Conservation (phyloP, 129 eudicot species). For the Flaveria trinervia region DNA sequence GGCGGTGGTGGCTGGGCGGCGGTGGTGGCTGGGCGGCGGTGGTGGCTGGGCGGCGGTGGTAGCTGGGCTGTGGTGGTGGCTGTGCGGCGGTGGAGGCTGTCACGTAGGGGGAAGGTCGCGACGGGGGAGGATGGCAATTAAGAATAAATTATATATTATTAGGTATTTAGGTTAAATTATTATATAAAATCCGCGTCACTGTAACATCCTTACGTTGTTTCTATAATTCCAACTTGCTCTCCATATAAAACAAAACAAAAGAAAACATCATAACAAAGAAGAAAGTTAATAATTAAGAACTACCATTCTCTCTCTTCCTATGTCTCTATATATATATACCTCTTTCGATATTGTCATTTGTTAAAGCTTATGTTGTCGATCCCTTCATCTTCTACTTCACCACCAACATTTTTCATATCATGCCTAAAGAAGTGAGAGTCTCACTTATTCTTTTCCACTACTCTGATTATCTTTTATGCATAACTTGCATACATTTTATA, state of each 20-base stretch:
- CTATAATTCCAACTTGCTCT: conserved; percentile 45
- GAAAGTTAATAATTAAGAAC: background rate
- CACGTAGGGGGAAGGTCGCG: too few species aligned
- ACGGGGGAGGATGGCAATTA: too few species aligned
- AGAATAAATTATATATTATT: too few species aligned
- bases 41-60: too few species aligned
- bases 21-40: too few species aligned
- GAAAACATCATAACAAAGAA: background rate
- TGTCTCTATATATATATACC: conserved; percentile 32
- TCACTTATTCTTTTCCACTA: conserved; percentile 15
- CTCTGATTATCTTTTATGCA: background rate
- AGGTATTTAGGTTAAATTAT: too few species aligned
- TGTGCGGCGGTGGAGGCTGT: too few species aligned
- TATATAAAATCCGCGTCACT: too few species aligned
- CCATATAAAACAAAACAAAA: background rate
- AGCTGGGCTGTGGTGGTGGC: too few species aligned
- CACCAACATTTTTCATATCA: conserved; percentile 20
- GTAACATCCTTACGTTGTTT: conserved; percentile 22
- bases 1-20: too few species aligned
- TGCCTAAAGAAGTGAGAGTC: conserved; percentile 43
- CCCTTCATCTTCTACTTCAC: conserved; percentile 11
- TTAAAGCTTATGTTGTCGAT: conserved; percentile 25
- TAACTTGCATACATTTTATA: too few species aligned
- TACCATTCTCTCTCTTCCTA: background rate
- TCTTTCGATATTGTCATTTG: conserved; percentile 25